These are phyloP conservation scores for Fusarium coffeatum DNA, from an alignment of 2,329 filamentous ascomycete genomes.

Conservation along the genomic window DNA sequence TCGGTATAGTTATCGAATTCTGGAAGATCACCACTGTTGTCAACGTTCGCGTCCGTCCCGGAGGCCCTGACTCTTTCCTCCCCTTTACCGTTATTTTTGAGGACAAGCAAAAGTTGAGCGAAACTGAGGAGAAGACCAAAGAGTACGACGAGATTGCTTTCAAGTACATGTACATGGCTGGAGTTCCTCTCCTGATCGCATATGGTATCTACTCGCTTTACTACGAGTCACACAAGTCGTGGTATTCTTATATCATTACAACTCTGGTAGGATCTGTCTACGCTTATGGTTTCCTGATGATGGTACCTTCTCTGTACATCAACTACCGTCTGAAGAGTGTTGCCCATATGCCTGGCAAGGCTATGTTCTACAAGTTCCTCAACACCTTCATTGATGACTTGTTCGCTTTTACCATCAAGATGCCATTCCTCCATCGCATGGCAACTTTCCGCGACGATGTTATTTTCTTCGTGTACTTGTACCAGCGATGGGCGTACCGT, in stretches of 20 bases:
- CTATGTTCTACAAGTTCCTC: conserved; percentile 98
- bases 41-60: conserved; percentile 81
- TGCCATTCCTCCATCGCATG: conserved; percentile 92
- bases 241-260: conserved; percentile 96
- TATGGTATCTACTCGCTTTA: conserved; percentile 92
- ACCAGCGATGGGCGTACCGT: conserved; percentile 93
- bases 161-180: conserved; percentile 93
- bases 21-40: conserved; percentile 99
- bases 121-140: conserved; percentile 97
- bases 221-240: conserved; percentile 96
- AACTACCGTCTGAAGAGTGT: conserved; percentile 97
- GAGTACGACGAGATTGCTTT: conserved; percentile 99
- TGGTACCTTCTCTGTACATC: conserved; percentile 97
- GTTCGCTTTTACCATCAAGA: conserved; percentile 99
- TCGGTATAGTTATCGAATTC: conserved; percentile 75
- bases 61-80: conserved; percentile 74
- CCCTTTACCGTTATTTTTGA: conserved; percentile 88
- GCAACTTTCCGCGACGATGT: conserved; percentile 94
- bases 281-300: conserved; percentile 98
- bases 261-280: conserved; percentile 97
- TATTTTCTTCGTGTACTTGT: conserved; percentile 98
- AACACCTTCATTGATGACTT: conserved; percentile 99
- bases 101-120: conserved; percentile 95
- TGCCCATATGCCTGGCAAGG: conserved; percentile 95
- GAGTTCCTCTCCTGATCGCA: conserved; percentile 86